phyloP scores from a whole-genome alignment of 768 basidiomycete genomes.

The Gymnopilus dilepis region DNA sequence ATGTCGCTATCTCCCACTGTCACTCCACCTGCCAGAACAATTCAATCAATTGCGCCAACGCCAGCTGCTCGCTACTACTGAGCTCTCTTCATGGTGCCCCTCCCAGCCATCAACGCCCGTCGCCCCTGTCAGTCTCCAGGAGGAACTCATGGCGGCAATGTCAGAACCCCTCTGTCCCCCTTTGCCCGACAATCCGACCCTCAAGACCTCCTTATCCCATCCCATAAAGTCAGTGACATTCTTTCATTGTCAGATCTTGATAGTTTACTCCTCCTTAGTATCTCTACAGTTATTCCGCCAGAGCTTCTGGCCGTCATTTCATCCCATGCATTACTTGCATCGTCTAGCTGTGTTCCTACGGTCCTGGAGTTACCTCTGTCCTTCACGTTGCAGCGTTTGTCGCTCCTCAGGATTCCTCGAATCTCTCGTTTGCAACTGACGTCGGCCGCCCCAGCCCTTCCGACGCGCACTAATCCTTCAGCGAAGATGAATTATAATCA shows the following conservation, averaged over 20 bases:
- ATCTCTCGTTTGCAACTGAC: conserved; percentile 10
- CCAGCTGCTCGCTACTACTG: conserved; percentile 45
- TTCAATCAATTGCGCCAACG: conserved; percentile 56
- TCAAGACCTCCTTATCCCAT: conserved; percentile 81
- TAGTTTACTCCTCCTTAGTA: conserved; percentile 43
- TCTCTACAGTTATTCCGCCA: conserved; percentile 67
- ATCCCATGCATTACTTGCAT: conserved; percentile 43
- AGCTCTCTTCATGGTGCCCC: conserved; percentile 30
- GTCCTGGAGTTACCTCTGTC: conserved; percentile 50
- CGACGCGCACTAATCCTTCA: conserved; percentile 17
- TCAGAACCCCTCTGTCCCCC: conserved; percentile 41
- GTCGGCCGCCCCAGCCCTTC: conserved; percentile 18
- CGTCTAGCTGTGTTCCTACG: conserved; percentile 41
- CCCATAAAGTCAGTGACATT: conserved; percentile 75
- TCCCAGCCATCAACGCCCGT: conserved; percentile 3
- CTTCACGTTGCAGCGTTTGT: conserved; percentile 51
- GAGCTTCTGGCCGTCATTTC: conserved; percentile 61
- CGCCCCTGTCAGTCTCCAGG: conserved; percentile 38
- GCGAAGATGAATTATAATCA: conserved; percentile 20
- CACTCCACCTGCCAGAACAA: conserved; percentile 63
- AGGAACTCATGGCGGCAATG: conserved; percentile 61
- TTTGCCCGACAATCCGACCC: conserved; percentile 12
- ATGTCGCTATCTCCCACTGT: conserved; percentile 63
- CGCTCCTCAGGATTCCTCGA: conserved; percentile 25
- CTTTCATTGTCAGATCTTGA: conserved; percentile 17